These are phyloP conservation scores for Fusarium anthophilum DNA, from an alignment of 2,329 filamentous ascomycete species.

Conservation along the genomic window DNA sequence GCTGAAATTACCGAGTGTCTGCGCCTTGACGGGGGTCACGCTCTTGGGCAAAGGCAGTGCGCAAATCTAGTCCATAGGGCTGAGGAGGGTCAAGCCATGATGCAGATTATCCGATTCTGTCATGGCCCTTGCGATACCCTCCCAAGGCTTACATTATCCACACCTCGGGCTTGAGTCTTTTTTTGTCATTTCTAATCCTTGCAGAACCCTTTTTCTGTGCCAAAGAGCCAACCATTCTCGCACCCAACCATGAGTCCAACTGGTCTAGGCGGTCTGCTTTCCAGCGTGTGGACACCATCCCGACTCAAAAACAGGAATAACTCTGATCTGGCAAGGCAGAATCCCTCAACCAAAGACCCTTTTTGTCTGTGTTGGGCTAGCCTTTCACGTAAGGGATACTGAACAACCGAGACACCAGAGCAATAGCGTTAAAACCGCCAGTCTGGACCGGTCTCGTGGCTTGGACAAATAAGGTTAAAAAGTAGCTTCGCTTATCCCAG, in stretches of 20 bases:
- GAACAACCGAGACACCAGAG: not conserved
- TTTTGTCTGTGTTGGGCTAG: not conserved
- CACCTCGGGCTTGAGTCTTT: not conserved
- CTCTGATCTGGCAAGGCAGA: not conserved
- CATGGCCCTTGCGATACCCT: no score
- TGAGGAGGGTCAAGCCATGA: not conserved
- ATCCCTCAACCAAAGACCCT: not conserved
- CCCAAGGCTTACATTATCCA: not conserved
- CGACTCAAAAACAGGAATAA: not conserved
- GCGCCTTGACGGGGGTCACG: not conserved
- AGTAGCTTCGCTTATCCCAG: not conserved
- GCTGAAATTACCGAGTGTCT: not conserved
- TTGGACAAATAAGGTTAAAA: conserved; percentile 17
- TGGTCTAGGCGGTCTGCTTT: not conserved
- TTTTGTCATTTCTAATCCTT: no score
- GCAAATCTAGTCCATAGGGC: not conserved
- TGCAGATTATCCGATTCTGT: no score
- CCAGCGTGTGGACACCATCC: not conserved
- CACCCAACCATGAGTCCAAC: not conserved
- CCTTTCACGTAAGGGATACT: not conserved
- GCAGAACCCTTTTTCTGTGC: not conserved
- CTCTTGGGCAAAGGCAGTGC: not conserved
- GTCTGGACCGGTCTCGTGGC: conserved; percentile 10
- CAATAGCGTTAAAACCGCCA: not conserved
- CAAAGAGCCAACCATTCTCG: not conserved